Percentiles rank a stretch among this genome's conserved stretches.
Conservation (phyloP, 2,329 filamentous ascomycete genomes). For the Phialophora verrucosa region DNA sequence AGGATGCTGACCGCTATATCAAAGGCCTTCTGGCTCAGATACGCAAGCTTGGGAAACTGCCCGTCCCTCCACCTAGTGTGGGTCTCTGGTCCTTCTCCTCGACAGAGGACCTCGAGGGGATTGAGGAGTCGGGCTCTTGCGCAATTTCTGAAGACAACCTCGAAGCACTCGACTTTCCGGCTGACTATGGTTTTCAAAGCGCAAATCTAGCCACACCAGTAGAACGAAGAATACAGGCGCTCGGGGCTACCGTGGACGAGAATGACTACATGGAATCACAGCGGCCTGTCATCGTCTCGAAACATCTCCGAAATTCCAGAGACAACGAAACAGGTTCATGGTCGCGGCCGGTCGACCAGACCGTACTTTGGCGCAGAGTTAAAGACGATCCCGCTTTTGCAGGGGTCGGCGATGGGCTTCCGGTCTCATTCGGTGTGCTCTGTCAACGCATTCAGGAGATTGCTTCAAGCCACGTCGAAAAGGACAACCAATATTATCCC, state of each 20-base stretch:
- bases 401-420: constrained; percentile 2
- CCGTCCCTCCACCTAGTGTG: background rate
- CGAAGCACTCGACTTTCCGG: constrained; percentile 12
- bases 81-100: background rate
- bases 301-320: constrained; percentile 18
- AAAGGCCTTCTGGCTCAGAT: background rate
- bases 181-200: background rate
- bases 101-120: background rate
- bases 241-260: constrained; percentile 15
- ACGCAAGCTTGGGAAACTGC: background rate
- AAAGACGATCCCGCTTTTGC: constrained; percentile 26
- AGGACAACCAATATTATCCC: background rate
- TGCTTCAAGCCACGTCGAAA: background rate
- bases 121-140: background rate
- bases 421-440: constrained; percentile 20
- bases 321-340: constrained; percentile 16
- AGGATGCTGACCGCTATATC: background rate
- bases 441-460: background rate
- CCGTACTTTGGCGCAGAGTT: constrained; percentile 8
- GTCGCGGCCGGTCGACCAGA: constrained; percentile 13
- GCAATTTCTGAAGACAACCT: constrained; percentile 3
- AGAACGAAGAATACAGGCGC: constrained; percentile 22
- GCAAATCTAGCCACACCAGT: constrained; percentile 1
- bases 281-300: constrained; percentile 17
- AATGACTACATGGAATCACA: constrained; percentile 15